These are phyloP conservation scores for Cercophora scortea DNA, from an alignment of 495 filamentous ascomycete genomes.

Conservation along the genomic window DNA sequence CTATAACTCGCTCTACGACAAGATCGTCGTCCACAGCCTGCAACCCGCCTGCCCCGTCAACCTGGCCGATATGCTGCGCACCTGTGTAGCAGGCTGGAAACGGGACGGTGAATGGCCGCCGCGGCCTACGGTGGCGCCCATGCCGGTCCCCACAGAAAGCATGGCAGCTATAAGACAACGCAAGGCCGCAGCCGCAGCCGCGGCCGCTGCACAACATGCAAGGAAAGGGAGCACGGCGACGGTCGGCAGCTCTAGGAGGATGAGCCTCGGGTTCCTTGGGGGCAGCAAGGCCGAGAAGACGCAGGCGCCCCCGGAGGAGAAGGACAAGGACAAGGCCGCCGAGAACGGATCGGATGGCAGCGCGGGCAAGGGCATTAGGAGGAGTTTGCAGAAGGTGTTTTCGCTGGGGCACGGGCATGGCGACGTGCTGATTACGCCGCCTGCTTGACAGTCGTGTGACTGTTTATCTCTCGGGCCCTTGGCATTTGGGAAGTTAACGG, in stretches of 20 bases:
- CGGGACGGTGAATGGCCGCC: constrained; percentile 93
- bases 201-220: constrained; percentile 10
- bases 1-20: constrained; percentile 81
- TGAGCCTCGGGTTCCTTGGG: constrained; percentile 22
- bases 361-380: constrained; percentile 26
- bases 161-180: constrained; percentile 29
- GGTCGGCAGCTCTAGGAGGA: constrained; percentile 6
- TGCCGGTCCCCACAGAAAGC: constrained; percentile 18
- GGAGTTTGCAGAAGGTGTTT: constrained; percentile 33
- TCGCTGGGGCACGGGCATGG: constrained; percentile 23
- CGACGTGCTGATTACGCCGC: background rate
- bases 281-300: background rate
- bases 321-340: constrained; percentile 29
- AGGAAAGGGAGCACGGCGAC: constrained; percentile 12
- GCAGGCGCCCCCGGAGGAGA: constrained; percentile 1
- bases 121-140: constrained; percentile 35
- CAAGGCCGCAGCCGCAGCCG: constrained; percentile 13
- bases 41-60: constrained; percentile 84
- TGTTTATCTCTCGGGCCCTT: too few relatives aligned
- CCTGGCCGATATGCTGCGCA: constrained; percentile 67
- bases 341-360: constrained; percentile 16
- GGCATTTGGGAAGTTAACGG: too few relatives aligned
- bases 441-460: too few relatives aligned
- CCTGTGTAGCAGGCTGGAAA: constrained; percentile 88
- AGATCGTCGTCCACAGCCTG: constrained; percentile 68